Evolutionary conservation across 192 early-diverging fungal genomes (phyloP), one percentile per base, ranked within the genome.

Genomic region (Ambispora gerdemannii): DNA sequence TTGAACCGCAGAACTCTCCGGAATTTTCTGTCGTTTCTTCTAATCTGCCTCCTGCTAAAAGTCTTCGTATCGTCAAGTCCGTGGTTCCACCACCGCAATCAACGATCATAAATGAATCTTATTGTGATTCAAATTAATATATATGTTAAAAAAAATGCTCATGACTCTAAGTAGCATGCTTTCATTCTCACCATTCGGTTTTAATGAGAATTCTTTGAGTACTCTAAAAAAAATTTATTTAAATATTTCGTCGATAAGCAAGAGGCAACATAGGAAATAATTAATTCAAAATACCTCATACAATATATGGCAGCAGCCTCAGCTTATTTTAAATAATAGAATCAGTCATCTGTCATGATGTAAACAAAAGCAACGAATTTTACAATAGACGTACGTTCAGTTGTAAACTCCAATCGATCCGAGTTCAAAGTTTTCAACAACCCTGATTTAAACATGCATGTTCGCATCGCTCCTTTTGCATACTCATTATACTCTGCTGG

Each of bases 31-130:
- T 85, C 25, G 80, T 78, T 72, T 85, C 84, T 6, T 75, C 75
- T 0, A 85, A 68, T 10, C 60, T 62, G 19, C 76, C 63, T 38
- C 72, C 76, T 19, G 66, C 63, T 53, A 11, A 56, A 65, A 56
- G 69, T 70, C 28, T 69, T 58, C 30, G 53, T 49, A 64, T 76
- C 81, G 71, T 86, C 60, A 84, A 75, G 79, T 86, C 84, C 0
- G 84, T 82, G 11, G 84, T 86, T 50, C 84, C 84, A 51, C 84
- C 84, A 71, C 84, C 84, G 36, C 80, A 81, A 78, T 86, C 84
- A 65, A 81, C 80, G 33, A 83, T 81, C 81, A 83, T 81, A 62
- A 86, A 86, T 3, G 78, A 76, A 24, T 80, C 76, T 64, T 25
- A 15, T 6, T 43, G 7, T 10, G 15, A 15, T 10, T 43, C 6